These are phyloP conservation scores for Thelonectria rubi DNA, from an alignment of 2,329 filamentous ascomycete species.

Conservation along the genomic window DNA sequence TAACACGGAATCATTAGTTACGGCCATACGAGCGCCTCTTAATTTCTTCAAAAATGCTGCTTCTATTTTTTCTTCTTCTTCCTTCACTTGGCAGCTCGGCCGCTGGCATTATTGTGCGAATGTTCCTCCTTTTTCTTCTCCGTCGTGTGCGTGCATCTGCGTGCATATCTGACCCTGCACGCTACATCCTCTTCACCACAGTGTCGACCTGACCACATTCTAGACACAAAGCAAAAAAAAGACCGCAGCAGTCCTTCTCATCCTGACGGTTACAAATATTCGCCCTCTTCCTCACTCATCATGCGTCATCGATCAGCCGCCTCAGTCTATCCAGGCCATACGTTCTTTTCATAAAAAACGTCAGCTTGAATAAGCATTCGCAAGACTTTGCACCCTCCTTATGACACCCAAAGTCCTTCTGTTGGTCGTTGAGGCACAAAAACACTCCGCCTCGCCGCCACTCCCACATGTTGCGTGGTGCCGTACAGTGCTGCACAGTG, in stretches of 20 bases:
- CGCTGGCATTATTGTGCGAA: too few species aligned
- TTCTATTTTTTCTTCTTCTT: background rate
- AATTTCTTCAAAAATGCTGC: background rate
- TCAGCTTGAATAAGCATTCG: background rate
- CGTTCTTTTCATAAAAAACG: background rate
- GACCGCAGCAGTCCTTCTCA: background rate
- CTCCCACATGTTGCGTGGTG: background rate
- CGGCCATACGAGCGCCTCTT: background rate
- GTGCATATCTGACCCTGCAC: background rate
- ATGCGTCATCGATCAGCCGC: background rate
- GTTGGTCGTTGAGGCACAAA: background rate
- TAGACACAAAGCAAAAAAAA: too few species aligned
- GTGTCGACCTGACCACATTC: too few species aligned
- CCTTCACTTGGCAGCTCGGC: background rate
- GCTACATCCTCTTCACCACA: too few species aligned
- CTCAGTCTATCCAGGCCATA: background rate
- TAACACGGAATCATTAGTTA: background rate
- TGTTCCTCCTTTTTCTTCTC: too few species aligned
- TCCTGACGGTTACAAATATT: background rate
- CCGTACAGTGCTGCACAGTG: background rate
- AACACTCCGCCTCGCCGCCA: background rate
- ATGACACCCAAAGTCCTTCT: background rate
- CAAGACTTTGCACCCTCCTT: background rate
- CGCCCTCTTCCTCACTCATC: background rate
- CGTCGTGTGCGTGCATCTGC: too few species aligned